Evolutionary conservation across 1,284 basidiomycete genomes (phyloP), one percentile per base, ranked within the genome.

Genomic region (Megacollybia platyphylla): DNA sequence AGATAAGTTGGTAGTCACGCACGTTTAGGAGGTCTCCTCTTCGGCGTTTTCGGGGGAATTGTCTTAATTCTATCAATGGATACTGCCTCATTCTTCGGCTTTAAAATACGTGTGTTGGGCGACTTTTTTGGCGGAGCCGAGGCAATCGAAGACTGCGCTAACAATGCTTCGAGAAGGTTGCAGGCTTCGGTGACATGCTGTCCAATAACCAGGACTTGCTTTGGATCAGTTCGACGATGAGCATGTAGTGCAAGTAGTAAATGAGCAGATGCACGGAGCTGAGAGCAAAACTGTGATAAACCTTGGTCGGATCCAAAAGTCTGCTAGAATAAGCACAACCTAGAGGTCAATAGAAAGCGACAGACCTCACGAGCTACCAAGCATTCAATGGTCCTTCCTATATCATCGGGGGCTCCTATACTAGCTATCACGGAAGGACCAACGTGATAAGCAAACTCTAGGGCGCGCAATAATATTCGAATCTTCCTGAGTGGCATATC

Each of bases 241-340:
- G 70, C 68, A 50, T 81, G 76, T 9, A 86, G 57, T 1, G 75
- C 73, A 32, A 72, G 55, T 79, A 79, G 84, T n/a, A 85, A 61
- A 49, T 79, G 68, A 2, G 64, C 59, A 1, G 65, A 57, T 2
- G 71, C 65, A 27, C 58, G 64, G 46, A 78, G 73, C 51, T 79
- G 73, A 2, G 56, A 49, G 29, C 61, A 52, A 44, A 68, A 70
- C 5, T 47, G 52, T 3, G 56, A 53, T 5, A 77, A 56, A 1
- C 49, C 52, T 0, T 40, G 41, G 49, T 78, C 75, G 11, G 60
- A 51, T 0, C 60, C 65, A 1, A 65, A 44, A 37, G 36, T 37
- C 36, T 37, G 20, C 18, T 13, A 10, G 10, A 37, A 15, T 34
- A 34, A 34, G 31, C 3, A 34, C 15, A 6, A 2, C 15, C 31